phyloP scores from a whole-genome alignment of 2,329 filamentous ascomycete species.

The Camptophora hylomeconis region DNA sequence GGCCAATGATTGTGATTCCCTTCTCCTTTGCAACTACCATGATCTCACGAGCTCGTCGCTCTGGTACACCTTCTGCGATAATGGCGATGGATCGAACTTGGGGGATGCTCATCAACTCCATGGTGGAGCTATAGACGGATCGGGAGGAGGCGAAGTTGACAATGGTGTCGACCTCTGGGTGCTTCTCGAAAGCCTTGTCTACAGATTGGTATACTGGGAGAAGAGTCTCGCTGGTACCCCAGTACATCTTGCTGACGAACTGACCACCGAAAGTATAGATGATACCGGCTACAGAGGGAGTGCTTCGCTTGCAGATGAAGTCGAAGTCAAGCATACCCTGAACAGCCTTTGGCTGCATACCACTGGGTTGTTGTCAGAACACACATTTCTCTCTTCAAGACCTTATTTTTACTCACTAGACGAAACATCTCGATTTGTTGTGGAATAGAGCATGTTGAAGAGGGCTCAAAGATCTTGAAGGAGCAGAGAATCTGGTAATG shows the following conservation, averaged over 20 bases:
- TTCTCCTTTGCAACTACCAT: constrained; percentile 94
- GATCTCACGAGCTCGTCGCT: constrained; percentile 96
- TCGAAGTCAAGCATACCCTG: constrained; percentile 97
- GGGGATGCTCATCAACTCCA: constrained; percentile 94
- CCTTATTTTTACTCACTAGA: constrained; percentile 54
- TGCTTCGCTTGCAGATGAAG: constrained; percentile 99
- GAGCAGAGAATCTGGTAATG: constrained; percentile 88
- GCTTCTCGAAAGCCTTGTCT: constrained; percentile 86
- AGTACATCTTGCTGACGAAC: constrained; percentile 99
- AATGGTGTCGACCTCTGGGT: constrained; percentile 90
- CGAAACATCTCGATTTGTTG: constrained; percentile 99
- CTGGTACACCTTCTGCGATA: constrained; percentile 97
- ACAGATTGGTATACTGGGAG: constrained; percentile 96
- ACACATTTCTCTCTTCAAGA: constrained; percentile 69
- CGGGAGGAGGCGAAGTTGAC: constrained; percentile 99
- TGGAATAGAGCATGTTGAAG: constrained; percentile 89
- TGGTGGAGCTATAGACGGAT: constrained; percentile 94
- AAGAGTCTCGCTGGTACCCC: constrained; percentile 98
- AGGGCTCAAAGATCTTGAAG: constrained; percentile 84
- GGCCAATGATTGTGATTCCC: constrained; percentile 97
- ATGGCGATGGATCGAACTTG: constrained; percentile 99
- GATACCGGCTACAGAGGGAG: constrained; percentile 93
- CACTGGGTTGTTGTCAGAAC: constrained; percentile 37
- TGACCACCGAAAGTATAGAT: constrained; percentile 99
- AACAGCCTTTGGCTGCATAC: constrained; percentile 87